Conservation (phyloP, 495 filamentous ascomycete genomes). For the Daldinia concentrica region DNA sequence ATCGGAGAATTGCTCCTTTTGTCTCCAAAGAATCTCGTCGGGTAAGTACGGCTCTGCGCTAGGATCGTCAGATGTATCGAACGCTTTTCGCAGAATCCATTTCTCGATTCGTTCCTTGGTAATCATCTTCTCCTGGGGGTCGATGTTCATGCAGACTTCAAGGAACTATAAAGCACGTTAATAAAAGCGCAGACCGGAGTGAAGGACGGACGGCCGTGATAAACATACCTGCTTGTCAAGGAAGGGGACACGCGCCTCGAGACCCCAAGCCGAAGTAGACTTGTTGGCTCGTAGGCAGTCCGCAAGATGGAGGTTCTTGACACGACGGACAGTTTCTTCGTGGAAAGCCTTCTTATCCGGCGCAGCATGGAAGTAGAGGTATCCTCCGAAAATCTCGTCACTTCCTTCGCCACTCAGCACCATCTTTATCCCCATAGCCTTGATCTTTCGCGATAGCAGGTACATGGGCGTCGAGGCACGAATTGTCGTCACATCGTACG, state of each 20-base stretch:
- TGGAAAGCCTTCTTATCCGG: slow-evolving; percentile 92
- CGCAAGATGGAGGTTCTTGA: slow-evolving; percentile 94
- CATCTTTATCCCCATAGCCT: slow-evolving; percentile 99
- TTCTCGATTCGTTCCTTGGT: slow-evolving; percentile 92
- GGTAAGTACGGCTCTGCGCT: slow-evolving; percentile 84
- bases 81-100: slow-evolving; percentile 95
- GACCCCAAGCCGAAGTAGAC: slow-evolving; percentile 97
- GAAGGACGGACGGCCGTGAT: background rate
- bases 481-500: slow-evolving; percentile 97
- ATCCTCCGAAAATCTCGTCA: slow-evolving; percentile 98
- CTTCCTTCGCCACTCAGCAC: slow-evolving; percentile 95
- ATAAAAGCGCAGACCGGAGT: background rate
- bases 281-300: slow-evolving; percentile 99
- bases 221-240: slow-evolving; percentile 80
- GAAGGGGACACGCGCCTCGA: slow-evolving; percentile 98
- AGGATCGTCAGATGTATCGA: slow-evolving; percentile 89
- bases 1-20: slow-evolving; percentile 99
- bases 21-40: slow-evolving; percentile 93
- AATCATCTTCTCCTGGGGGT: slow-evolving; percentile 95
- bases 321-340: slow-evolving; percentile 86
- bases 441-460: slow-evolving; percentile 96
- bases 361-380: slow-evolving; percentile 97
- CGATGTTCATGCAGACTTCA: slow-evolving; percentile 88
- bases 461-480: slow-evolving; percentile 99
- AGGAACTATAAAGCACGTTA: slow-evolving; percentile 72